Conservation (phyloP, 2,329 filamentous ascomycete genomes). For the Colletotrichum spinosum region DNA sequence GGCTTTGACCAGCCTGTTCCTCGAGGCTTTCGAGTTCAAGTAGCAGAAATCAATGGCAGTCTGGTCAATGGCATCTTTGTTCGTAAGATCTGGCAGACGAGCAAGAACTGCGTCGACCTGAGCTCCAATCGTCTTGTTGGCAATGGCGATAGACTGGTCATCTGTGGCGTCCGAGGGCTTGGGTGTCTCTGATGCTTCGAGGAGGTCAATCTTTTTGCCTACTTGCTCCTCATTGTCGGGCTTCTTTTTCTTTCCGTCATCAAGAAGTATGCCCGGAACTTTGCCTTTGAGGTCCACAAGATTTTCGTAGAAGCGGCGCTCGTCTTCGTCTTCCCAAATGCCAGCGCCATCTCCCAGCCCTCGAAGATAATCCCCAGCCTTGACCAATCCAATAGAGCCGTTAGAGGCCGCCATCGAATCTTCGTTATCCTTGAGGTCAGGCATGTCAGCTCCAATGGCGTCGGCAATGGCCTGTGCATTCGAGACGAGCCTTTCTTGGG, state of each 20-base stretch:
- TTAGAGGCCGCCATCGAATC: constrained; percentile 73
- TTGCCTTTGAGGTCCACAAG: constrained; percentile 95
- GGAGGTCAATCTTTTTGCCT: constrained; percentile 76
- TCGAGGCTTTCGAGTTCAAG: constrained; percentile 96
- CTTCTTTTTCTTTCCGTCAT: constrained; percentile 96
- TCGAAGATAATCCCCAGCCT: constrained; percentile 91
- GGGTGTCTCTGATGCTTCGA: constrained; percentile 59
- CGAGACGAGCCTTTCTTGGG: constrained; percentile 87
- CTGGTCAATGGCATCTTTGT: constrained; percentile 91
- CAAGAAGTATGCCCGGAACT: constrained; percentile 91
- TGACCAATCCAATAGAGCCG: constrained; percentile 90
- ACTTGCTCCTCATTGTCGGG: constrained; percentile 82
- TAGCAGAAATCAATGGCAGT: constrained; percentile 97
- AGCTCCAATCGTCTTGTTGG: constrained; percentile 96
- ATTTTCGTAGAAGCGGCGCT: constrained; percentile 98
- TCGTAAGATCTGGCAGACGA: constrained; percentile 89
- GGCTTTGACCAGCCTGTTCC: constrained; percentile 92
- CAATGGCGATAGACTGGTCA: constrained; percentile 92
- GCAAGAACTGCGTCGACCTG: constrained; percentile 93
- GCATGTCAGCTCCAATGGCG: constrained; percentile 90
- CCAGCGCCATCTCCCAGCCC: constrained; percentile 91
- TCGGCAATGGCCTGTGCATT: constrained; percentile 95
- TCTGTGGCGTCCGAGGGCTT: constrained; percentile 71
- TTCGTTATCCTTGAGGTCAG: constrained; percentile 87
- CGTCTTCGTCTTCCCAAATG: constrained; percentile 99